Base-by-base conservation (phyloP, 495 filamentous ascomycete genomes). In the Penicilliopsis zonata region DNA sequence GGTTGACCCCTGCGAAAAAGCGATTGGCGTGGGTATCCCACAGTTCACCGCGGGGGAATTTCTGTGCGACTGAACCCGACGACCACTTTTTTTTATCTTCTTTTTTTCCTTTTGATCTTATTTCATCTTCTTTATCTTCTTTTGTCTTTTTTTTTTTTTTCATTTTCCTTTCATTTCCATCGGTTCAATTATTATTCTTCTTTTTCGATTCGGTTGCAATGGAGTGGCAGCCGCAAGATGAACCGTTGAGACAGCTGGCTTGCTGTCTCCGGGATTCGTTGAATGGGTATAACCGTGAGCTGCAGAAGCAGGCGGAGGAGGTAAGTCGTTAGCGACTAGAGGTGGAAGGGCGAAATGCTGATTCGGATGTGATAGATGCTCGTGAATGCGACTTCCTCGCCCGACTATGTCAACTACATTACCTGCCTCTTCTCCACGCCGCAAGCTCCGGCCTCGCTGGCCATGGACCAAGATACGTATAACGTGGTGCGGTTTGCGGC, bases 351-450 rank as follows among this genome's bases (percentile, higher is more conserved):
- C 13, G 14, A 18, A 36, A n/a, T 13, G 9, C 23, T n/a, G 19
- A 30, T 28, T 36, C 28, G 9, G 15, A 15, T 16, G 22, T 18
- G 37, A 33, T 49, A 98, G 90, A 92, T 96, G 86, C 82, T 99
- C 44, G 68, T 75, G 33, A 82, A 92, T 65, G 90, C 92, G 21
- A 88, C 86, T 52, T 62, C 73, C 9, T 92, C 78, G 10, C 88
- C 88, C 6, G 88, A 95, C 53, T 85, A 95, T 66, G 83, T 88
- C 59, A 95, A 95, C 57, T 99, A 99, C 52, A 73, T 99, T 29
- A 80, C 84, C 30, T 95, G 86, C 50, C 70, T 99, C 13, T 81
- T 92, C 53, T 82, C 79, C 30, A 84, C 76, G 32, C 55, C 72
- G 35, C 66, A 76, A 35, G 59, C 69, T 20, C 74, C 80, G 10